A percentile compares a stretch with the other conserved stretches of the same genome.
Conservation (phyloP, 1,284 basidiomycete species). For the Ustilago xerochloae region DNA sequence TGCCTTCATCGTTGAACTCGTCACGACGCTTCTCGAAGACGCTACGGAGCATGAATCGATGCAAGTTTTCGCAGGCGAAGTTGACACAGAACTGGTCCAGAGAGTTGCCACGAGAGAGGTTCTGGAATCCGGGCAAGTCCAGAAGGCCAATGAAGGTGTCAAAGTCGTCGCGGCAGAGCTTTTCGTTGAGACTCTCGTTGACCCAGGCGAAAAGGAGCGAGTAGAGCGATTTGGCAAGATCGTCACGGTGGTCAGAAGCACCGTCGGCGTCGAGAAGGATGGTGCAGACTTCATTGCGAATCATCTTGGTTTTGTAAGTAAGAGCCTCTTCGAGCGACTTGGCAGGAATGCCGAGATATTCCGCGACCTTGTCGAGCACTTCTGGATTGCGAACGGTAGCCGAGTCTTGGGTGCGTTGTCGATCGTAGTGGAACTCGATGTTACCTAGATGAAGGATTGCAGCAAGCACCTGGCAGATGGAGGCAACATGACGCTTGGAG, state of each 20-base stretch:
- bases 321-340: conserved; percentile 83
- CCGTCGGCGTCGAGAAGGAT: conserved; percentile 94
- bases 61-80: conserved; percentile 90
- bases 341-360: conserved; percentile 86
- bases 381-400: conserved; percentile 71
- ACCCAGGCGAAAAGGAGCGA: conserved; percentile 95
- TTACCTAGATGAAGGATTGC: conserved; percentile 96
- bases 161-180: conserved; percentile 72
- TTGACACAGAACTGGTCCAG: conserved; percentile 97
- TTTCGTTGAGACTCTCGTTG: conserved; percentile 94
- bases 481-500: conserved; percentile 90
- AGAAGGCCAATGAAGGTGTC: conserved; percentile 90
- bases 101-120: conserved; percentile 79
- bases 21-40: conserved; percentile 82
- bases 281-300: conserved; percentile 94
- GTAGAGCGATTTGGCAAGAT: conserved; percentile 91
- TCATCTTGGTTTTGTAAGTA: conserved; percentile 89
- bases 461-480: conserved; percentile 91
- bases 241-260: conserved; percentile 89
- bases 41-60: conserved; percentile 82
- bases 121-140: conserved; percentile 85
- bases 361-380: conserved; percentile 81
- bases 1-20: conserved; percentile 87
- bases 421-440: conserved; percentile 79
- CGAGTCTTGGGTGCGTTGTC: conserved; percentile 60